Evolutionary conservation across 345 rosid species (phyloP), one percentile per base, ranked within the genome.

Genomic region (Salix exigua): DNA sequence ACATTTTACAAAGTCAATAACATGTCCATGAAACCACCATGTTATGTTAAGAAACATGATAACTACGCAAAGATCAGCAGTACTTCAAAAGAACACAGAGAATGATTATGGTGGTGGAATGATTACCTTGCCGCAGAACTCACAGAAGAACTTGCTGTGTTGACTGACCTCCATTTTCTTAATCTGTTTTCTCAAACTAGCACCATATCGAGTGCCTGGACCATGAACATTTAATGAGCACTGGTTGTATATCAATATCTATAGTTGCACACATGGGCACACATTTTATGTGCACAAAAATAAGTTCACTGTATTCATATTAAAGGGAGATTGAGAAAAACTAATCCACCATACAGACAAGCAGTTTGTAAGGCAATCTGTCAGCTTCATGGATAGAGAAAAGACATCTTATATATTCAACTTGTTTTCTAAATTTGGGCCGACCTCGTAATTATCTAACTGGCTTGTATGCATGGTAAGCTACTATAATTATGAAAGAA

Each of bases 101-200:
- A 73, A 26, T 14, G 40, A 23, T 7, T 40, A 73, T 23, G 53
- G 33, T 23, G 53, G 33, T 66, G 68, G 62, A 58, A 4, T 31
- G 19, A 78, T 60, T 82, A 90, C 94, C 92, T 91, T 91, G 30
- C 97, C 97, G 1, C 97, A 91, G 78, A 91, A 91, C 82, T 91
- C 97, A 31, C 97, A 90, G 79, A 91, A 91, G 80, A 78, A 91
- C 82, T 90, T 91, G 90, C 91, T 87, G 81, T 91, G 96, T 64
- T 89, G 96, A 12, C 91, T 88, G 4, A 91, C 91, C 75, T 89
- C 93, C 96, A 90, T 91, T 83, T 90, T 88, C 88, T 89, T 91
- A 16, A 91, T 91, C 85, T 91, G 94, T 88, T 90, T 91, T 66
- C 96, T 84, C 83, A 91, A 74, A 86, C 97, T 91, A 53, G 97